Percentiles rank a stretch among this genome's conserved stretches.
These are phyloP conservation scores for Yamadazyma atmosphaerica DNA, from an alignment of 1,139 yeast species.

Conservation along the genomic window DNA sequence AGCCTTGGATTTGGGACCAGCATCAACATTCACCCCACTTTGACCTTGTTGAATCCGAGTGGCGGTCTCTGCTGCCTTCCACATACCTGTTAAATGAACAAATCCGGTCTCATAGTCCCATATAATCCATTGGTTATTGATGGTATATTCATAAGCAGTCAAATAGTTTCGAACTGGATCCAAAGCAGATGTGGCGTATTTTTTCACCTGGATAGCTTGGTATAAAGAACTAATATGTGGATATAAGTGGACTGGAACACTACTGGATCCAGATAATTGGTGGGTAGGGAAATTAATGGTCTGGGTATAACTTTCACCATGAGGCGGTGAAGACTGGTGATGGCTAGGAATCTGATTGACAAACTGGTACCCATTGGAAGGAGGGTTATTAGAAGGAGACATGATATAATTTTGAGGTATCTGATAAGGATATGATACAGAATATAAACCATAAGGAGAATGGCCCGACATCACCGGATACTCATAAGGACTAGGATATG, in stretches of 20 bases:
- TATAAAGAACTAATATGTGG: constrained; percentile 11
- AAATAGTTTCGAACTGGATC: constrained; percentile 57
- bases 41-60: constrained; percentile 3
- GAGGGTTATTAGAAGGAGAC: background rate
- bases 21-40: constrained; percentile 4
- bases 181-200: constrained; percentile 73
- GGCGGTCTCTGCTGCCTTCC: constrained; percentile 68
- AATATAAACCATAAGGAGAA: no score
- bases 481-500: no score
- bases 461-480: no score
- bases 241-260: constrained; percentile 4
- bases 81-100: constrained; percentile 87
- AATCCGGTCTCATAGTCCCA: constrained; percentile 91
- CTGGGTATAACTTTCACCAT: background rate
- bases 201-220: constrained; percentile 53
- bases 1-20: constrained; percentile 66
- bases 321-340: no score
- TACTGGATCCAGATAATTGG: constrained; percentile 8
- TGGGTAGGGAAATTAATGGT: constrained; percentile 14
- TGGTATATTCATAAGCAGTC: constrained; percentile 70
- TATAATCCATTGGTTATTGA: constrained; percentile 69
- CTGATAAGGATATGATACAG: background rate
- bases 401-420: background rate
- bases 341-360: background rate
- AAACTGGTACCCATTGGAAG: background rate